A percentile compares a stretch with the other conserved stretches of the same genome.
phyloP scores from a whole-genome alignment of 768 basidiomycete species.

The Hirschioporus abietinus region DNA sequence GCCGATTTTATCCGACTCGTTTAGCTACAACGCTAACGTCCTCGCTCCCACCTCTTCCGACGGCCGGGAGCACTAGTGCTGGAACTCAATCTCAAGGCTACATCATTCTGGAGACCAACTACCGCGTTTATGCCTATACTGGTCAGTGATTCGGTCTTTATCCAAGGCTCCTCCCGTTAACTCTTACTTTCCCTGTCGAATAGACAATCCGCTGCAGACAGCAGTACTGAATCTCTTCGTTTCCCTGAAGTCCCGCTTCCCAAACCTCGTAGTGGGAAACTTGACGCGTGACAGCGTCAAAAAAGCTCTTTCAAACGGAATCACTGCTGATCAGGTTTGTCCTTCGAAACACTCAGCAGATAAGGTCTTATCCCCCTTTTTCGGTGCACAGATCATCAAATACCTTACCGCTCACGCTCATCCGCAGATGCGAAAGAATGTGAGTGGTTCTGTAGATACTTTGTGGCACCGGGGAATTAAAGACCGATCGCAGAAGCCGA shows the following conservation, averaged over 20 bases:
- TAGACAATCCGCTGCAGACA: constrained; percentile 94
- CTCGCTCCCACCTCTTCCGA: constrained; percentile 75
- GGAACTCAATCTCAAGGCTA: constrained; percentile 75
- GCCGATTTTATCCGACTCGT: constrained; percentile 90
- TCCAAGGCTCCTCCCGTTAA: constrained; percentile 17
- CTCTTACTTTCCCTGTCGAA: constrained; percentile 16
- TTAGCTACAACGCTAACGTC: constrained; percentile 93
- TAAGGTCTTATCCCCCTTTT: constrained; percentile 5
- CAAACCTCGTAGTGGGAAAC: constrained; percentile 93
- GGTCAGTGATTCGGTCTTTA: constrained; percentile 41
- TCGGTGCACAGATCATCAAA: constrained; percentile 72
- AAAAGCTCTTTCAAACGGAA: constrained; percentile 89
- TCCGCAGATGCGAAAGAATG: constrained; percentile 96
- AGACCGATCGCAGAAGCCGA: constrained; percentile 62
- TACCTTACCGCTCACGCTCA: constrained; percentile 94
- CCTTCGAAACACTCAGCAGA: constrained; percentile 5
- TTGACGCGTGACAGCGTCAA: constrained; percentile 95
- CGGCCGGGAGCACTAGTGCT: constrained; percentile 46
- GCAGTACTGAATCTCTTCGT: constrained; percentile 94
- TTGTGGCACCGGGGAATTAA: not conserved
- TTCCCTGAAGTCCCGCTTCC: constrained; percentile 88
- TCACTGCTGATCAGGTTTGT: constrained; percentile 89
- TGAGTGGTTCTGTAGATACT: constrained; percentile 27
- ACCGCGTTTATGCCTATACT: constrained; percentile 96
- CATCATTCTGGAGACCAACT: constrained; percentile 96